Evolutionary conservation across 768 basidiomycete species (phyloP).

Genomic region (Gloeophyllum trabeum): DNA sequence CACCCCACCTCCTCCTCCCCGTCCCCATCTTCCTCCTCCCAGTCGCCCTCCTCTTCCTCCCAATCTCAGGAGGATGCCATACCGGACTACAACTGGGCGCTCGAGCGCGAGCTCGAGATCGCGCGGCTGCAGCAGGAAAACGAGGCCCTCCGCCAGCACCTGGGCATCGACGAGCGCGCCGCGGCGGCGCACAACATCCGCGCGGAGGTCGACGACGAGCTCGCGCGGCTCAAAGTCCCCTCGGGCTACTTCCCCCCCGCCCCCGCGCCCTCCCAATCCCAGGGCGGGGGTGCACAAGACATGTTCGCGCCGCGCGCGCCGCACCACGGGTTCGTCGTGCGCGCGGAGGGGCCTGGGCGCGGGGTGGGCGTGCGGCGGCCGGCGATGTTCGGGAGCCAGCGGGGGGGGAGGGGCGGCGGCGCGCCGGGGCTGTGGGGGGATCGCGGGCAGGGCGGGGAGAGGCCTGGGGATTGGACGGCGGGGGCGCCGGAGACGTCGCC

Average conservation of each 20-base stretch:
- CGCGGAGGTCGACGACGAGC: slow-evolving; percentile 31
- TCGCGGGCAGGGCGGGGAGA: too few relatives aligned
- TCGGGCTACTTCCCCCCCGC: not conserved
- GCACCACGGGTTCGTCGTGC: not conserved
- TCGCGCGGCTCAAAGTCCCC: not conserved
- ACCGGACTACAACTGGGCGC: slow-evolving; percentile 53
- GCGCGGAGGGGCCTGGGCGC: not conserved
- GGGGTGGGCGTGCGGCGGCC: not conserved
- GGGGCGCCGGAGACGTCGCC: too few relatives aligned
- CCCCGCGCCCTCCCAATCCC: not conserved
- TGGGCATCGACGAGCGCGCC: slow-evolving; percentile 60
- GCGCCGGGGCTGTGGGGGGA: too few relatives aligned
- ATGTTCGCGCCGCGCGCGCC: not conserved
- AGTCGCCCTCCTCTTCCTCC: not conserved
- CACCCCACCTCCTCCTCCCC: slow-evolving; percentile 5
- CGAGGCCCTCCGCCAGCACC: slow-evolving; percentile 54
- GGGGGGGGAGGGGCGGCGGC: slow-evolving; percentile 19
- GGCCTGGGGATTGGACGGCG: too few relatives aligned
- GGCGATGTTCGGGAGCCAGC: not conserved
- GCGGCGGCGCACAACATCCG: slow-evolving; percentile 41
- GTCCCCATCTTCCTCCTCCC: too few relatives aligned
- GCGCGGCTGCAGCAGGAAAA: slow-evolving; percentile 77
- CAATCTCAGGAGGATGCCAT: slow-evolving; percentile 5
- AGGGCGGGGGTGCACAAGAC: not conserved
- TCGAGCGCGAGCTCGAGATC: slow-evolving; percentile 85